A percentile compares a stretch with the other conserved stretches of the same genome.
Evolutionary conservation across 2,329 filamentous ascomycete genomes (phyloP).

Genomic region (Ceratocystis papillata): DNA sequence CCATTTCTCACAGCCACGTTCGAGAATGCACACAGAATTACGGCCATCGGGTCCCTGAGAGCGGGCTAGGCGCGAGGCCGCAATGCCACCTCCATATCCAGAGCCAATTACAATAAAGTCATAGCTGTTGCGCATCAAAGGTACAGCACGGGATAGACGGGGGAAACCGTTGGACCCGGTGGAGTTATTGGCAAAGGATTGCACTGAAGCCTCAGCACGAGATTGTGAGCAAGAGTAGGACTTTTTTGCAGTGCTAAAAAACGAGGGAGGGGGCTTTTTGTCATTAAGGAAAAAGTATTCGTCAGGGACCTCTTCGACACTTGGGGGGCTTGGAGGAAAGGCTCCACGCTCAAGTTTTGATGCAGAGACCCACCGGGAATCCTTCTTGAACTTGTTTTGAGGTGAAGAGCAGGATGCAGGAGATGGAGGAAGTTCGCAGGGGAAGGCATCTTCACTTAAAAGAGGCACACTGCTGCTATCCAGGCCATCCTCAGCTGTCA

Average conservation of each 20-base stretch:
- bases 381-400: constrained; percentile 3
- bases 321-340: background rate
- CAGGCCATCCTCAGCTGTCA: constrained; percentile 4
- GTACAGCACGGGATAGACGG: constrained; percentile 46
- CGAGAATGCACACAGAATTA: constrained; percentile 52
- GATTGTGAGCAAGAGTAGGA: constrained; percentile 22
- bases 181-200: constrained; percentile 20
- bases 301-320: constrained; percentile 17
- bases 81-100: constrained; percentile 57
- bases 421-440: background rate
- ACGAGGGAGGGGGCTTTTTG: constrained; percentile 15
- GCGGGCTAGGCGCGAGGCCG: constrained; percentile 53
- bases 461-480: constrained; percentile 20
- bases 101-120: constrained; percentile 59
- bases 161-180: constrained; percentile 18
- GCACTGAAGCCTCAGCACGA: constrained; percentile 21
- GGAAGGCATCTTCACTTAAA: background rate
- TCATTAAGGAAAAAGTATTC: constrained; percentile 20
- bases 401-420: constrained; percentile 7
- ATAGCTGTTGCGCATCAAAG: constrained; percentile 47
- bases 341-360: constrained; percentile 6
- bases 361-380: background rate
- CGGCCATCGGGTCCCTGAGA: constrained; percentile 29
- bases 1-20: constrained; percentile 55
- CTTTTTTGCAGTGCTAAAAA: constrained; percentile 18